Conservation (phyloP, 2,329 filamentous ascomycete genomes). For the Colletotrichum orbiculare region DNA sequence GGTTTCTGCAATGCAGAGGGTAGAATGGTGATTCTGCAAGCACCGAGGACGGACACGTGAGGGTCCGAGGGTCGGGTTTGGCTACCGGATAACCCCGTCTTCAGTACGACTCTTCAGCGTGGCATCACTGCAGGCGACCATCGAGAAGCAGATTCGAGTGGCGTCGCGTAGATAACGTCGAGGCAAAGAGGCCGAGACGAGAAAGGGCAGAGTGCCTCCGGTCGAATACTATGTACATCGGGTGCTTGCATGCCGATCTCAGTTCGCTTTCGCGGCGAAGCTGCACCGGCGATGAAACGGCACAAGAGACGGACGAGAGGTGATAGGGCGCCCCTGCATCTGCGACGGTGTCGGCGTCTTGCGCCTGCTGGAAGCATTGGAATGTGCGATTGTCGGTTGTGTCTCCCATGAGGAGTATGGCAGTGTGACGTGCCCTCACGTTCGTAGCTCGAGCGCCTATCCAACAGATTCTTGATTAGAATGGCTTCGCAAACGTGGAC, state of each 20-base stretch:
- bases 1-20: no score
- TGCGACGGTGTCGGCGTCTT: not conserved
- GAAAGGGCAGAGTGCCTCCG: slow-evolving; percentile 1
- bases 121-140: not conserved
- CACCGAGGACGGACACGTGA: slow-evolving; percentile 2
- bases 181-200: not conserved
- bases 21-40: no score
- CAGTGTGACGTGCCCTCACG: no score
- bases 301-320: slow-evolving; percentile 7
- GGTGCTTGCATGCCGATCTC: slow-evolving; percentile 22
- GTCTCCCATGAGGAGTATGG: no score
- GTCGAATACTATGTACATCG: slow-evolving; percentile 2
- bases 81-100: slow-evolving; percentile 18
- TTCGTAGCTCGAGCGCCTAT: no score
- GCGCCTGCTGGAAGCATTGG: not conserved
- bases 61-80: slow-evolving; percentile 27
- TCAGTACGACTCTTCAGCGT: slow-evolving; percentile 14
- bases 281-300: slow-evolving; percentile 27
- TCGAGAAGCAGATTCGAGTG: no score
- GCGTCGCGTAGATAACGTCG: not conserved
- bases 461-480: no score
- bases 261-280: slow-evolving; percentile 16
- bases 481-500: no score
- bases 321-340: slow-evolving; percentile 27
- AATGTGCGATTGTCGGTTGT: not conserved